Conservation (phyloP, 169 alveolate genomes). For the Eimeria tenella region DNA sequence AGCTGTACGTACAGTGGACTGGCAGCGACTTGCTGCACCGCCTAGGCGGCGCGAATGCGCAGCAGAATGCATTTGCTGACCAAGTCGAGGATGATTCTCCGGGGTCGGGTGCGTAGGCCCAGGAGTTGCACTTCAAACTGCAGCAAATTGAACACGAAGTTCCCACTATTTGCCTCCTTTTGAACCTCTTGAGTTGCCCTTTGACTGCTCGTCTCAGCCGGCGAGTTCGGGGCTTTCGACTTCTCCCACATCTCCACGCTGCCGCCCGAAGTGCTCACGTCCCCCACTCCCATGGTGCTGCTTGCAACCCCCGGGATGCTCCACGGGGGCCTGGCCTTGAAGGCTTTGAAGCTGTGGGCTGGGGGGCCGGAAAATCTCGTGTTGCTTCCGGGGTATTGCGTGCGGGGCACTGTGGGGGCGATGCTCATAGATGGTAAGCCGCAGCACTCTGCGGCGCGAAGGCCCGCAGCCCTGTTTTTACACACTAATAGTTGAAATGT, state of each 20-base stretch:
- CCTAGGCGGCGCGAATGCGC: slow-evolving; percentile 32
- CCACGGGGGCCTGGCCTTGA: slow-evolving; percentile 96
- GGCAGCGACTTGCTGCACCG: slow-evolving; percentile 80
- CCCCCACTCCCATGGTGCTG: slow-evolving; percentile 97
- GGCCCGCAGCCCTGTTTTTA: no score
- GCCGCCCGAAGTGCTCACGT: slow-evolving; percentile 84
- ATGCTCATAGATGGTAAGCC: slow-evolving; percentile 93
- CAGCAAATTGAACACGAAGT: no score
- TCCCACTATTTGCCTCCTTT: no score
- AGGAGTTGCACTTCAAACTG: neutral
- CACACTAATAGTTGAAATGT: no score
- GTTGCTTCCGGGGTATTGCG: slow-evolving; percentile 99
- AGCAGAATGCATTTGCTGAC: slow-evolving; percentile 30
- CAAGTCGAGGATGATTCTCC: slow-evolving; percentile 47
- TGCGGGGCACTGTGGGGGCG: slow-evolving; percentile 98
- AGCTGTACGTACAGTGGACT: slow-evolving; percentile 93
- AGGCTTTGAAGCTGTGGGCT: slow-evolving; percentile 97
- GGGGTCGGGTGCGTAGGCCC: neutral
- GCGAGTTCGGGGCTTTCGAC: slow-evolving; percentile 86
- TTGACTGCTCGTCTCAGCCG: neutral
- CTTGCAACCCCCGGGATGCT: slow-evolving; percentile 99
- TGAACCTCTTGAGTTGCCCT: neutral
- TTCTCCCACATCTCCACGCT: slow-evolving; percentile 93
- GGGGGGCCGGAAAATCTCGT: slow-evolving; percentile 95
- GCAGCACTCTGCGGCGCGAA: no score